Percentiles rank a stretch among this genome's conserved stretches.
phyloP scores from a whole-genome alignment of 2,329 filamentous ascomycete species.

The Sphaerulina musiva region DNA sequence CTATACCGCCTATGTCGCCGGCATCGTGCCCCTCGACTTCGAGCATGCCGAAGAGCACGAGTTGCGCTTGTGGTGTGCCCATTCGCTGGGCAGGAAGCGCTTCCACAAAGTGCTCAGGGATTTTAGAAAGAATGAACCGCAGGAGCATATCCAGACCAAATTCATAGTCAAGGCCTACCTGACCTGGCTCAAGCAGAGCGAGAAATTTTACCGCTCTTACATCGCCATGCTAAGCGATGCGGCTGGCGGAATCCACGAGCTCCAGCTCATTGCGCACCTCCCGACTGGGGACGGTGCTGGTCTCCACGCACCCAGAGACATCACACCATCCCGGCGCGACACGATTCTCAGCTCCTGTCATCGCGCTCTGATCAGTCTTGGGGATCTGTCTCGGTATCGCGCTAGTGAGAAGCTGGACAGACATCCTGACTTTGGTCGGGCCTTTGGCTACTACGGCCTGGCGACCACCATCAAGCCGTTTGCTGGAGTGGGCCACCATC shows the following conservation, averaged over 20 bases:
- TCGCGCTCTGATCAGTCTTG: slow-evolving; percentile 74
- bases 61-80: slow-evolving; percentile 67
- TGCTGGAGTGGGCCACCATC: slow-evolving; percentile 79
- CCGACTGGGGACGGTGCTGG: slow-evolving; percentile 23
- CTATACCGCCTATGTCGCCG: slow-evolving; percentile 65
- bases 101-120: slow-evolving; percentile 62
- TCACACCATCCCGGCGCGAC: slow-evolving; percentile 44
- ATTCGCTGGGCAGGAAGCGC: slow-evolving; percentile 68
- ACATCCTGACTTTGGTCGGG: slow-evolving; percentile 68
- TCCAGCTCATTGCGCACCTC: slow-evolving; percentile 49
- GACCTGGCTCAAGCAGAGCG: slow-evolving; percentile 78
- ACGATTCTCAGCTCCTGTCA: slow-evolving; percentile 69
- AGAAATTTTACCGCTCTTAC: slow-evolving; percentile 81
- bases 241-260: slow-evolving; percentile 51
- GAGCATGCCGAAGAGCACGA: slow-evolving; percentile 61
- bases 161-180: slow-evolving; percentile 77
- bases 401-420: slow-evolving; percentile 65
- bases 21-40: slow-evolving; percentile 66
- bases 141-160: slow-evolving; percentile 57
- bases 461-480: slow-evolving; percentile 71
- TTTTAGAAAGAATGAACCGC: slow-evolving; percentile 46
- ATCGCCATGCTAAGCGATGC: slow-evolving; percentile 66
- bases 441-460: slow-evolving; percentile 76
- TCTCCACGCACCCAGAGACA: slow-evolving; percentile 23
- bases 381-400: slow-evolving; percentile 84